Conservation (phyloP, 2,329 filamentous ascomycete species). For the Tolypocladium ophioglossoides region DNA sequence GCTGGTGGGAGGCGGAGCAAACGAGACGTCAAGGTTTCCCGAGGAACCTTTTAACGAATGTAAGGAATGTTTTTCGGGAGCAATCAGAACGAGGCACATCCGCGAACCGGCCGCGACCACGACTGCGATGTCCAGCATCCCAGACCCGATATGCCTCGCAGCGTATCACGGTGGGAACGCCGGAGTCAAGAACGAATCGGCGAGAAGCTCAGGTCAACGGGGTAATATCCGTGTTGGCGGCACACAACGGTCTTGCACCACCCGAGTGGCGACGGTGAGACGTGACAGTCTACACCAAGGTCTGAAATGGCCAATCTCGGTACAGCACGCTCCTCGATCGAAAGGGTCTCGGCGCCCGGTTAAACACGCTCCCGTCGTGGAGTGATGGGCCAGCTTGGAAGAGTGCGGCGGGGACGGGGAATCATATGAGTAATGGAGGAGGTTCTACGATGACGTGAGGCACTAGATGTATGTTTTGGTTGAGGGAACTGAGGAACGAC, state of each 20-base stretch:
- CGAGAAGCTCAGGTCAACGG: constrained; percentile 12
- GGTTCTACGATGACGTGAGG: background rate
- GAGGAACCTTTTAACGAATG: background rate
- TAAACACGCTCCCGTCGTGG: background rate
- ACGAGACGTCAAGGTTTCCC: background rate
- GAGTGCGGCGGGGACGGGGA: background rate
- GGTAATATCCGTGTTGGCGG: constrained; percentile 17
- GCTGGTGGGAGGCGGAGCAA: background rate
- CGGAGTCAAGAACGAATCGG: background rate
- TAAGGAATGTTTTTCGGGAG: background rate
- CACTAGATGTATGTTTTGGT: background rate
- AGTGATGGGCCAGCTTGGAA: background rate
- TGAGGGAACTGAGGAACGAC: background rate
- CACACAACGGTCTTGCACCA: background rate
- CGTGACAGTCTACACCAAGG: constrained; percentile 15
- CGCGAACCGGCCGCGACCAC: background rate
- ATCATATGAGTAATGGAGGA: background rate
- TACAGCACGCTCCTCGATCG: constrained; percentile 1
- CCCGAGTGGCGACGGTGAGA: constrained; percentile 6
- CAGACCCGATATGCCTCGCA: background rate
- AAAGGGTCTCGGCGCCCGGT: background rate
- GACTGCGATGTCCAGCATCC: background rate
- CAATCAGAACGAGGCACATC: background rate
- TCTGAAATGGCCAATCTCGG: constrained; percentile 18
- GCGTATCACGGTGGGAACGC: background rate